Conservation (phyloP, 116 monocot species). For the Posidonia oceanica region DNA sequence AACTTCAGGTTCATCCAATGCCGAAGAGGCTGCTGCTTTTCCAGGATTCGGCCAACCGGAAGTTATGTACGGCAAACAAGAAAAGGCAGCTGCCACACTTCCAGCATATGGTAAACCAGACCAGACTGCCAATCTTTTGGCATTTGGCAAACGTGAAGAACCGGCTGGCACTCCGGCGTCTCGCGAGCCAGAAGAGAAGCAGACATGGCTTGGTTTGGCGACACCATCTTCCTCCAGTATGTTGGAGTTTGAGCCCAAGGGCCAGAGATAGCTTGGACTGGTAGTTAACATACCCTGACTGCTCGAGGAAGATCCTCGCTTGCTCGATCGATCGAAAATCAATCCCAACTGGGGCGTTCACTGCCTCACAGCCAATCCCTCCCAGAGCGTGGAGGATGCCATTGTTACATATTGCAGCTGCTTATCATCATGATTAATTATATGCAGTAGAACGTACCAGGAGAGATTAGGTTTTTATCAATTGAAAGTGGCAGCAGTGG, state of each 20-base stretch:
- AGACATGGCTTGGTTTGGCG: conserved; percentile 9
- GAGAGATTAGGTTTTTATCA: background rate
- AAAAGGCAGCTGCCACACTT: background rate
- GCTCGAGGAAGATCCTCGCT: background rate
- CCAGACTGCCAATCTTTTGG: background rate
- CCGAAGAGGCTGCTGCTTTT: background rate
- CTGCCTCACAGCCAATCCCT: too few species aligned
- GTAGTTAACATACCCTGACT: background rate
- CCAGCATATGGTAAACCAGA: background rate
- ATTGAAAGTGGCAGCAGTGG: background rate
- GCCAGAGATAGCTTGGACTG: background rate
- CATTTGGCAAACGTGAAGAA: background rate
- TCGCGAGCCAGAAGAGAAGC: background rate
- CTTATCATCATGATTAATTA: background rate
- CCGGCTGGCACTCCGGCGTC: background rate
- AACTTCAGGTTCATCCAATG: background rate
- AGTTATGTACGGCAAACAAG: background rate
- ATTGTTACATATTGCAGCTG: background rate
- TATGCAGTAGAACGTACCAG: background rate
- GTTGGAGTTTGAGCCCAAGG: background rate
- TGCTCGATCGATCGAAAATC: too few species aligned
- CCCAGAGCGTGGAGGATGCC: too few species aligned
- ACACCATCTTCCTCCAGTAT: background rate
- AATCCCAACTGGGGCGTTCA: too few species aligned
- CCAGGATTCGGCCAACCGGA: conserved; percentile 4